These are phyloP conservation scores for Termitomyces sp. DNA, from an alignment of 768 basidiomycete species.

Conservation along the genomic window DNA sequence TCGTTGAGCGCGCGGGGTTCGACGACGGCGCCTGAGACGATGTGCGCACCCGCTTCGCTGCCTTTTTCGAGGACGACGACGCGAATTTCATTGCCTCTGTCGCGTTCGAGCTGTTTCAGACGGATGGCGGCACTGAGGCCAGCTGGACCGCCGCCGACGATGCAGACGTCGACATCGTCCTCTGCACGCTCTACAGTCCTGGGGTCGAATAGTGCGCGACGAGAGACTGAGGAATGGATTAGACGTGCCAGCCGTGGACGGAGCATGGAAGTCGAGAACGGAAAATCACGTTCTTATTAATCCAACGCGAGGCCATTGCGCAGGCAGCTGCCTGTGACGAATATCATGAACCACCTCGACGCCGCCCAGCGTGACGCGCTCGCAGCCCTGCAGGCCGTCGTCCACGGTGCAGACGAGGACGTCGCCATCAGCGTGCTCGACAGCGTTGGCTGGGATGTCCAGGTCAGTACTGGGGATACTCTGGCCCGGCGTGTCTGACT, in stretches of 20 bases:
- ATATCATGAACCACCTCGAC: constrained; percentile 16
- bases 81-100: constrained; percentile 73
- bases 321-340: neutral
- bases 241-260: constrained; percentile 11
- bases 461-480: constrained; percentile 33
- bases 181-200: constrained; percentile 70
- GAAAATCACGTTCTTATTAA: neutral
- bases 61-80: constrained; percentile 97
- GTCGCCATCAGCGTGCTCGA: constrained; percentile 54
- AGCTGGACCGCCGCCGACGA: constrained; percentile 94
- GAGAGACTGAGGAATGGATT: constrained; percentile 7
- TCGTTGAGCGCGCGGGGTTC: constrained; percentile 91
- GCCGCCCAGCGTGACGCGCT: constrained; percentile 23
- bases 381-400: constrained; percentile 49
- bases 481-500: neutral
- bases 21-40: constrained; percentile 92
- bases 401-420: constrained; percentile 54
- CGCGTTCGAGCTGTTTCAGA: constrained; percentile 85
- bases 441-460: constrained; percentile 67
- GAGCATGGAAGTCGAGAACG: constrained; percentile 6
- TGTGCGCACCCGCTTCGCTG: constrained; percentile 87
- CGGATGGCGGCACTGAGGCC: constrained; percentile 95
- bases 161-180: constrained; percentile 95
- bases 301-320: neutral
- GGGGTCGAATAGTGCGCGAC: constrained; percentile 39